Evolutionary conservation across 495 filamentous ascomycete genomes (phyloP), one percentile per base, ranked within the genome.

Genomic region (Neurospora sublineolata): DNA sequence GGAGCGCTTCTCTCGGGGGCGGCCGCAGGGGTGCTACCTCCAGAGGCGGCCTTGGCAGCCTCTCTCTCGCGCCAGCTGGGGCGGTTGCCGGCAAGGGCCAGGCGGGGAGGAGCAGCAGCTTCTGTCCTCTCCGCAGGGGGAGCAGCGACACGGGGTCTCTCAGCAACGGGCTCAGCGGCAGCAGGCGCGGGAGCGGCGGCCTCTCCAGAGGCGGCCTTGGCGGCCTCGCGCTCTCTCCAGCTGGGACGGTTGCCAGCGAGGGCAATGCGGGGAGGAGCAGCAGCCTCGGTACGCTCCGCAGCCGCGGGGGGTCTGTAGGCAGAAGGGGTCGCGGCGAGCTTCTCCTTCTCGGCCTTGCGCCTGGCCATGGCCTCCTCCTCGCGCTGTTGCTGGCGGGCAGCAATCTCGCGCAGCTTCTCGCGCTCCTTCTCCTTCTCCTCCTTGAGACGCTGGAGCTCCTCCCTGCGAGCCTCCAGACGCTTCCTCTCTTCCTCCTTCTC

Each of bases 1-100:
- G 74, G 75, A 12, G 71, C 72, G 64, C 70, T 72, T 8, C 77
- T 71, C 52, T 79, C 76, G 27, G 76, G 41, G 40, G 69, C 72
- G 40, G 74, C 23, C 11, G 23, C 71, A 18, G 71, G 39, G 23
- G 60, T 68, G 5, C 72, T 69, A 40, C 70, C 73, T 38, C 74
- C 76, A 42, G 71, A 72, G 37, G 71, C 77, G 60, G 84, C 79
- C 70, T 87, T 93, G 73, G 88, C 88, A 64, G 91, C 91, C 80
- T 92, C 84, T 60, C 92, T 87, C n/a, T 97, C 94, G 81, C 94
- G 90, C 94, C 94, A 97, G 76, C 85, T 88, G 40, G 88, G 82
- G 80, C 89, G 89, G 77, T 72, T 75, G 60, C 89, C 89, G 69
- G 86, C 84, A 71, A 97, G 84, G 71, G 85, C 84, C 78, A 96